Evolutionary conservation across 768 basidiomycete species (phyloP), one percentile per base, ranked within the genome.

Genomic region (Lentinula boryana): DNA sequence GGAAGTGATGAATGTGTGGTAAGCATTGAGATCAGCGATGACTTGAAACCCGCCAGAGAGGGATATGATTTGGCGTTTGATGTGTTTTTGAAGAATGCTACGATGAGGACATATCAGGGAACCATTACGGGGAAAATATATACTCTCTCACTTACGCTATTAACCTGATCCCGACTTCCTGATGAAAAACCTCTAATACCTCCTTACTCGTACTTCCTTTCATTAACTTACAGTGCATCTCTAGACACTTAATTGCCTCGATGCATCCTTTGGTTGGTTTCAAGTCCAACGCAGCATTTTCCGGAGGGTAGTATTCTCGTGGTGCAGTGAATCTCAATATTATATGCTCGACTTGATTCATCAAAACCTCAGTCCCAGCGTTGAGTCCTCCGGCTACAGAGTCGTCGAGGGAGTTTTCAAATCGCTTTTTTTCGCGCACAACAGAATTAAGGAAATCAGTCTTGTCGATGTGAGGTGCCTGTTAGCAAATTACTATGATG

Each of bases 331-430:
- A 77, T 15, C 86, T 89, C 53, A 84, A 75, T 63, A 99, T 92
- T 65, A 95, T 90, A 68, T 98, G 93, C 64, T 98, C 97, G 7
- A 97, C 95, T 81, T 98, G 94, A 66, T 88, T 92, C 95, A 96
- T 98, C 51, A 98, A 74, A 1, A 95, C 91, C 65, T 97, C 91
- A 3, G 96, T 97, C 5, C 96, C 97, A 1, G 94, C 90, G 69
- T 99, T 98, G 66, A 98, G 73, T 1, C 96, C 96, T 10, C 83
- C 85, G 3, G 97, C 97, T 15, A 99, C 97, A 36, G 87, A 90
- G 64, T 98, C 95, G 68, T 99, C 97, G 38, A 99, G 75, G 0
- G 85, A 75, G 63, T 93, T 90, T 72, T 98, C 97, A 64, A 98
- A 98, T 5, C 85, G 83, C 76, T 98, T 99, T 83, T 98, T 98